These are phyloP conservation scores for Hymenoscyphus albidus DNA, from an alignment of 2,329 filamentous ascomycete species.

Conservation along the genomic window DNA sequence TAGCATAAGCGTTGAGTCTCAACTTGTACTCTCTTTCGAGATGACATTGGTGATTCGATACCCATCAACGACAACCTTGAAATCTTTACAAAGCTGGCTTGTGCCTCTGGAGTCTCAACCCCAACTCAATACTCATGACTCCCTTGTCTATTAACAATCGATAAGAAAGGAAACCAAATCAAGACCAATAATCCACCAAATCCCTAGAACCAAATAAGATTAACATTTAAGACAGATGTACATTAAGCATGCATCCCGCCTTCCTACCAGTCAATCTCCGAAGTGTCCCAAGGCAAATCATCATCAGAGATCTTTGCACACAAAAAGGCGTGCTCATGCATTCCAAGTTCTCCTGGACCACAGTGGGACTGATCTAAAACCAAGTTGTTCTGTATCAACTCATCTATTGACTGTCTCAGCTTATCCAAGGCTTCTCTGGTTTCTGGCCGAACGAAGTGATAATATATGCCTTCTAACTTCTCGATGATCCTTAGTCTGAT, in stretches of 20 bases:
- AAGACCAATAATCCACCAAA: neutral
- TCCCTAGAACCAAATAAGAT: too few relatives aligned
- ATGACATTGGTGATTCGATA: too few relatives aligned
- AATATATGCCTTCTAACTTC: neutral
- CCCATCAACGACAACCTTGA: too few relatives aligned
- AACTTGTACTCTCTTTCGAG: too few relatives aligned
- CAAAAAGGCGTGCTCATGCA: neutral
- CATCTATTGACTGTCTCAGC: neutral
- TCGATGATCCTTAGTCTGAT: neutral
- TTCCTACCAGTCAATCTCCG: neutral
- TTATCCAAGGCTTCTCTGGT: neutral
- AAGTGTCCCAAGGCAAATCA: neutral
- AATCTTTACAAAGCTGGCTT: too few relatives aligned
- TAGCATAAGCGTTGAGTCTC: too few relatives aligned
- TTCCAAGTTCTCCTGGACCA: neutral
- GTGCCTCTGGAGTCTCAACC: too few relatives aligned
- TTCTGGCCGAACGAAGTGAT: neutral
- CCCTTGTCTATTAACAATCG: too few relatives aligned
- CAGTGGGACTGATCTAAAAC: neutral
- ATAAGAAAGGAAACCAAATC: neutral
- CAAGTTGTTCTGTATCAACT: neutral
- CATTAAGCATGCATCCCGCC: neutral
- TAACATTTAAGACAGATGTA: neutral
- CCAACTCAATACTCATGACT: too few relatives aligned
- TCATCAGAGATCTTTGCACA: neutral